Base-by-base conservation (phyloP, 441 rosid genomes). In the Pelargonium citronellum region DNA sequence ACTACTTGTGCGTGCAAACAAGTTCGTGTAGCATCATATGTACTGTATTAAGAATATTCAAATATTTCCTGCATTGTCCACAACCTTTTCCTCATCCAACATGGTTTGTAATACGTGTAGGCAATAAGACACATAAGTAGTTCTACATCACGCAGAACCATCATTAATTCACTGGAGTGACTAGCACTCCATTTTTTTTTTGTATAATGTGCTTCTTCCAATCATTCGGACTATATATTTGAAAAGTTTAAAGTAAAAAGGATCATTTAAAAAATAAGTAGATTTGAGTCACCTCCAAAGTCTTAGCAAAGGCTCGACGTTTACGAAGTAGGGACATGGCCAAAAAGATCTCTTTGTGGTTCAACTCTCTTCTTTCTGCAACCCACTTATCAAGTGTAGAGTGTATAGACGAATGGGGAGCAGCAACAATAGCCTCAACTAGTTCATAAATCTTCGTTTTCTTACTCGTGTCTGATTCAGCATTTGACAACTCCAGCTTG, bases 221-320 rank as follows among this genome's bases (percentile, higher is more conserved):
- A 15, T n/a, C 7, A 3, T 9, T 16, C 37, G 37, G 37, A 30
- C 37, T 3, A 30, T 30, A 30, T 30, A 3, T 55, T 55, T 4
- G 61, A 24, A 22, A n/a, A 55, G 61, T 55, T 55, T 16, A 55
- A 55, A 55, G 61, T 16, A 55, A 16, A 16, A 49, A 55, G 19
- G 61, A 22, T 8, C 17, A 30, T 30, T 17, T 20, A 20, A 55
- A 53, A 55, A 55, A 55, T 55, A 58, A 30, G 63, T 11, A 58
- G 63, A 58, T 17, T 19, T n/a, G 63, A 58, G 22, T 58, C 63
- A 58, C 63, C 63, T 58, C 27, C 13, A 58, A 58, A 27, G 63
- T 27, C 30, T 58, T 58, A 58, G 22, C 2, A 58, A 1, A 19
- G 27, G 22, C 22, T 9, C 63, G 63, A 19, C 63, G 63, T 27